Percentiles rank a stretch among this genome's conserved stretches.
Conservation (phyloP, 768 basidiomycete genomes). For the Mycena polygramma region DNA sequence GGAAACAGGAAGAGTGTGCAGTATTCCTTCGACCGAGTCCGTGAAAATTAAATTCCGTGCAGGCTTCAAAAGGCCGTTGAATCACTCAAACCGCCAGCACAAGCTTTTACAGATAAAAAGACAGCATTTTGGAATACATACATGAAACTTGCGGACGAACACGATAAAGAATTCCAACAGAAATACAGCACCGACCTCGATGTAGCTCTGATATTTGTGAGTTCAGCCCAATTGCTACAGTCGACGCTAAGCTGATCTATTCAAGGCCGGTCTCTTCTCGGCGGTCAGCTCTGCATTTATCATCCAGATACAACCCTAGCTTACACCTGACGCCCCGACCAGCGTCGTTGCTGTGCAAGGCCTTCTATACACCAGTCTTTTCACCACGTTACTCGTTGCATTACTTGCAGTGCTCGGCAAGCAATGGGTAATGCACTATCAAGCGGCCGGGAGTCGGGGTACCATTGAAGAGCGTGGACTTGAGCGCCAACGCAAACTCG, state of each 20-base stretch:
- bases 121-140: constrained; percentile 18
- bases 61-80: neutral
- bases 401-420: constrained; percentile 19
- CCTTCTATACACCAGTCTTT: constrained; percentile 18
- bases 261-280: constrained; percentile 22
- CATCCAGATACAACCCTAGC: neutral
- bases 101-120: constrained; percentile 3
- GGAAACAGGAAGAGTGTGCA: constrained; percentile 9
- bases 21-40: neutral
- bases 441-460: constrained; percentile 1
- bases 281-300: constrained; percentile 23
- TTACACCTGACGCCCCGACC: too few species aligned
- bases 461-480: constrained; percentile 18
- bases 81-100: constrained; percentile 4
- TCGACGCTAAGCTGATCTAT: neutral
- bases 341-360: neutral
- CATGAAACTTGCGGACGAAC: constrained; percentile 19
- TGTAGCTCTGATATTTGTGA: constrained; percentile 19
- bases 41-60: too few species aligned
- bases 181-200: constrained; percentile 24
- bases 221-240: neutral
- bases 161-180: constrained; percentile 24
- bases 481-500: constrained; percentile 17
- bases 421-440: constrained; percentile 20
- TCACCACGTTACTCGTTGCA: constrained; percentile 7